Conservation (phyloP, 371 early-diverging fungal genomes). For the Funneliformis caledonium region DNA sequence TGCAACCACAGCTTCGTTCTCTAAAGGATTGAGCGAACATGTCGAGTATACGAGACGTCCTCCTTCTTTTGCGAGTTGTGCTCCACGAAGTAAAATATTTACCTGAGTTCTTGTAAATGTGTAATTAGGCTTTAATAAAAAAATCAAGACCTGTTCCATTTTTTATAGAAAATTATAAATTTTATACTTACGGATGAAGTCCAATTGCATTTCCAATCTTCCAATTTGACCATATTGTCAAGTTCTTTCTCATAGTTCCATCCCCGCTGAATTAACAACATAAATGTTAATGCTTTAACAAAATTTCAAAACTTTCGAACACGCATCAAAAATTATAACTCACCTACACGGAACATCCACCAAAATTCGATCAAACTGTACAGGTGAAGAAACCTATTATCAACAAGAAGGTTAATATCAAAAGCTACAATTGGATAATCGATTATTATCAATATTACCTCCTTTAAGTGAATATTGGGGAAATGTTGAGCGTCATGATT, state of each 20-base stretch:
- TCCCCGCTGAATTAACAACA: conserved; percentile 80
- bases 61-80: conserved; percentile 87
- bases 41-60: conserved; percentile 99
- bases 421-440: background rate
- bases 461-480: conserved; percentile 71
- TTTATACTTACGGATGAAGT: conserved; percentile 73
- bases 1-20: conserved; percentile 96
- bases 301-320: background rate
- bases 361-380: conserved; percentile 94
- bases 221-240: conserved; percentile 92
- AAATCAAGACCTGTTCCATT: too few species aligned
- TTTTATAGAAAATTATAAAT: background rate
- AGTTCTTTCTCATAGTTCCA: conserved; percentile 98
- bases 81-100: conserved; percentile 87
- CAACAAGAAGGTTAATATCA: background rate
- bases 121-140: background rate
- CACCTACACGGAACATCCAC: conserved; percentile 97
- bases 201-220: conserved; percentile 70
- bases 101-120: conserved; percentile 68
- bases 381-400: conserved; percentile 39
- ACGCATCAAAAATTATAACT: background rate
- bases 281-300: background rate
- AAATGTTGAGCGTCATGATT: conserved; percentile 96
- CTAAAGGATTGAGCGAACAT: conserved; percentile 98
- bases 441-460: conserved; percentile 26